A percentile compares a stretch with the other conserved stretches of the same genome.
phyloP scores from a whole-genome alignment of 2,329 filamentous ascomycete species.

The Fusarium sp. region DNA sequence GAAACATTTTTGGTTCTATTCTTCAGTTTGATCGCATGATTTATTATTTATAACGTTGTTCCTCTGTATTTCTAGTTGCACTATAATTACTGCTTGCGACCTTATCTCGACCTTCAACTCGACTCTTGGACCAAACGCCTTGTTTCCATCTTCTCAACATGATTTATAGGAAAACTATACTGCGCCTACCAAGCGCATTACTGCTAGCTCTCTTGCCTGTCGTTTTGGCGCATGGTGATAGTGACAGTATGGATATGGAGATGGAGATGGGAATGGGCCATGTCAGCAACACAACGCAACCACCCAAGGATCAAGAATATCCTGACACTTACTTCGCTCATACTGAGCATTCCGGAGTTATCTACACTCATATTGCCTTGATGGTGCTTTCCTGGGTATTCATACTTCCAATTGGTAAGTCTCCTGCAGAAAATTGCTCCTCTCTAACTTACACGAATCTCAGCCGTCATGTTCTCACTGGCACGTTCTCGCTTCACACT shows the following conservation, averaged over 20 bases:
- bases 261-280: conserved; percentile 16
- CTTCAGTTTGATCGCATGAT: conserved; percentile 21
- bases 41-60: not conserved
- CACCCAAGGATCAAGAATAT: conserved; percentile 49
- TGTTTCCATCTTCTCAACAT: not conserved
- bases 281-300: conserved; percentile 31
- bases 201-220: conserved; percentile 34
- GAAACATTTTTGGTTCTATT: conserved; percentile 21
- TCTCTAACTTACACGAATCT: conserved; percentile 15
- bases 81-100: conserved; percentile 10
- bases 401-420: conserved; percentile 77
- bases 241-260: conserved; percentile 14
- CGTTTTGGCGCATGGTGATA: conserved; percentile 38
- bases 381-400: conserved; percentile 81
- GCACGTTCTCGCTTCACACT: conserved; percentile 81
- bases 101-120: not conserved
- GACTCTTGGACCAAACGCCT: not conserved
- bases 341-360: conserved; percentile 63
- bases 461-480: conserved; percentile 88
- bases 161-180: not conserved
- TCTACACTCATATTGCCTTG: conserved; percentile 76
- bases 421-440: not conserved
- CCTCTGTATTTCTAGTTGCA: not conserved
- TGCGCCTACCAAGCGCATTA: conserved; percentile 1
- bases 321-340: conserved; percentile 71